Base-by-base conservation (phyloP, 1,139 yeast genomes). In the Magnusiomyces ingens region DNA sequence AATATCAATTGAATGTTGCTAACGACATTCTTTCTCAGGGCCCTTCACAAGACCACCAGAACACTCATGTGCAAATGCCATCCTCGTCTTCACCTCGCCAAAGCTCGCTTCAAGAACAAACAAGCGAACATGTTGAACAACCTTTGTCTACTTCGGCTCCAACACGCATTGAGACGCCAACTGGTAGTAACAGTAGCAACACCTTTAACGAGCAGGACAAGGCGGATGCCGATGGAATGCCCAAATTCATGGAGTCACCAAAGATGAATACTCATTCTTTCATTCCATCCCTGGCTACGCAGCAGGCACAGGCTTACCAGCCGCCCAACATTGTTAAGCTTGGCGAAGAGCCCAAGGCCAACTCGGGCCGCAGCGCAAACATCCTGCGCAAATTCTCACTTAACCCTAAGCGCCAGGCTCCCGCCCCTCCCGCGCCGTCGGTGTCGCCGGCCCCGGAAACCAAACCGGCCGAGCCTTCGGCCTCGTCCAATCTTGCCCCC, bases 401-500 rank as follows among this genome's bases (percentile, higher is more conserved):
- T 17, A 46, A 47, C 11, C 57, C 57, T 10, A 54, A 54, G 29
- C 51, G 57, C 3, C 48, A 44, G 8, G 55, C 57, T 15, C 55
- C 57, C 5, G 53, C 50, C 3, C 49, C 52, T 18, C 57, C 57
- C 15, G 48, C 45, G 10, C 37, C 35, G 15, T 26, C 32, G 4
- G 32, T 8, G 8, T 26, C 32, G 32, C 8, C 32, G n/a, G n/a
- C n/a, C n/a, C n/a, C n/a, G n/a, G n/a, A n/a, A n/a, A n/a, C n/a
- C n/a, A n/a, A n/a, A n/a, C n/a, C n/a, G n/a, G n/a, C n/a, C n/a
- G 32, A 26, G 32, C 32, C 32, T 26, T 5, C n/a, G n/a, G n/a
- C 32, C 4, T 26, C 32, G 32, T 26, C 32, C 8, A 26, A 26
- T 26, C 32, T 26, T 26, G 32, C 32, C 4, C 32, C 32, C 4